Evolutionary conservation across 257 asterid species (phyloP).

Genomic region (Solanum virginianum): DNA sequence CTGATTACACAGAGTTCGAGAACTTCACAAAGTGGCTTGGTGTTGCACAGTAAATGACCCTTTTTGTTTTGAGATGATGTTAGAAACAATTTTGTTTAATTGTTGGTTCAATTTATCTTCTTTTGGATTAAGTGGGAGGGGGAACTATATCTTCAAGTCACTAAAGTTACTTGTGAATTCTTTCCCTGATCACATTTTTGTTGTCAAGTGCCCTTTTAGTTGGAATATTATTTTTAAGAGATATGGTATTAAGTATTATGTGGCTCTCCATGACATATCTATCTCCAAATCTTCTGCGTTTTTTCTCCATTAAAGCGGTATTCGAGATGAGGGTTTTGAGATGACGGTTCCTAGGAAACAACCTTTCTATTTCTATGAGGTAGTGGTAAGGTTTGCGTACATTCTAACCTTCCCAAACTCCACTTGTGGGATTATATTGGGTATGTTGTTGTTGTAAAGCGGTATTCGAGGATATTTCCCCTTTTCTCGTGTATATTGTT

Average conservation of each 20-base stretch:
- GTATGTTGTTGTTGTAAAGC: too few species aligned
- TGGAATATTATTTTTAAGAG: neutral
- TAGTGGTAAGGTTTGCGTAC: too few species aligned
- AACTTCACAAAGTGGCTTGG: constrained; percentile 90
- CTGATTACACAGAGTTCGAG: constrained; percentile 77
- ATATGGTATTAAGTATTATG: neutral
- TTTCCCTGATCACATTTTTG: neutral
- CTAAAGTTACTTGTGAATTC: neutral
- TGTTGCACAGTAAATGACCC: constrained; percentile 35
- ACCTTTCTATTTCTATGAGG: too few species aligned
- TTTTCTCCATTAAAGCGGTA: neutral
- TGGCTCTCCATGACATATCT: neutral
- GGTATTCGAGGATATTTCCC: too few species aligned
- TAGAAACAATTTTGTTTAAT: neutral
- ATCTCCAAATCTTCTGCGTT: neutral
- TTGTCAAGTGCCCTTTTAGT: neutral
- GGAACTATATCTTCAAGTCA: neutral
- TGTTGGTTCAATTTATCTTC: neutral
- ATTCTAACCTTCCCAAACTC: too few species aligned
- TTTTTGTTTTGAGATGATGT: neutral
- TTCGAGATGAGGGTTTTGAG: too few species aligned
- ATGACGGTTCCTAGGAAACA: too few species aligned
- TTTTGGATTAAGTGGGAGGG: neutral
- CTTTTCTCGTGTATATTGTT: too few species aligned
- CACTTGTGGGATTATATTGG: too few species aligned